Percentiles rank a stretch among this genome's conserved stretches.
These are phyloP conservation scores for Cucurbita ficifolia DNA, from an alignment of 306 rosid species.

Conservation along the genomic window DNA sequence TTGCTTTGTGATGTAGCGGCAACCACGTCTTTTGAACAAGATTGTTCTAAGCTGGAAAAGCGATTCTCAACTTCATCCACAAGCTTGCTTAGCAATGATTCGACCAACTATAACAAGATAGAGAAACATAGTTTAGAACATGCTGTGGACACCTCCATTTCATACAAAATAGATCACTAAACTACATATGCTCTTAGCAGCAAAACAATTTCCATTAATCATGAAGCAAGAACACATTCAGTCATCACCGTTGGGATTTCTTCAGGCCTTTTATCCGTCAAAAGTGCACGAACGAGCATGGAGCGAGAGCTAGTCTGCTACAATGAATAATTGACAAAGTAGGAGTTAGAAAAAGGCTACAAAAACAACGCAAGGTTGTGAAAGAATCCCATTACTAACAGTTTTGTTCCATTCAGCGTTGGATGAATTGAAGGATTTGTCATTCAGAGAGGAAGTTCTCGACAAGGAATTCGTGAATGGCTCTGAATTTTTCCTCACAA, in stretches of 20 bases:
- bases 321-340: not conserved
- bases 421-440: slow-evolving; percentile 32
- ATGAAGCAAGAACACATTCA: not conserved
- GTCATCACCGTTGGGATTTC: slow-evolving; percentile 69
- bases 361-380: not conserved
- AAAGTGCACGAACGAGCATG: slow-evolving; percentile 51
- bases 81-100: slow-evolving; percentile 71
- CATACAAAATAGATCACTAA: not conserved
- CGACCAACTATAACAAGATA: slow-evolving; percentile 55
- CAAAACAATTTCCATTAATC: not conserved
- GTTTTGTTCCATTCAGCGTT: slow-evolving; percentile 59
- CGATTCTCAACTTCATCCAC: slow-evolving; percentile 84
- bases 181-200: not conserved
- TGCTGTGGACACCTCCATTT: not conserved
- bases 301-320: slow-evolving; percentile 51
- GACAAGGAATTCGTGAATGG: slow-evolving; percentile 70
- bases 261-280: slow-evolving; percentile 79
- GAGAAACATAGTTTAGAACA: slow-evolving; percentile 14
- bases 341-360: not conserved
- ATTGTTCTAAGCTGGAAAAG: slow-evolving; percentile 33
- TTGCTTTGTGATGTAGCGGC: slow-evolving; percentile 24
- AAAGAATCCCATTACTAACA: slow-evolving; percentile 48
- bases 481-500: slow-evolving; percentile 69
- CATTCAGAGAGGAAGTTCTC: slow-evolving; percentile 50
- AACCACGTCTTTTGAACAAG: slow-evolving; percentile 14